Evolutionary conservation across 1,139 yeast species (phyloP), one percentile per base, ranked within the genome.

Genomic region (Keqinozyma sinolaborantium): DNA sequence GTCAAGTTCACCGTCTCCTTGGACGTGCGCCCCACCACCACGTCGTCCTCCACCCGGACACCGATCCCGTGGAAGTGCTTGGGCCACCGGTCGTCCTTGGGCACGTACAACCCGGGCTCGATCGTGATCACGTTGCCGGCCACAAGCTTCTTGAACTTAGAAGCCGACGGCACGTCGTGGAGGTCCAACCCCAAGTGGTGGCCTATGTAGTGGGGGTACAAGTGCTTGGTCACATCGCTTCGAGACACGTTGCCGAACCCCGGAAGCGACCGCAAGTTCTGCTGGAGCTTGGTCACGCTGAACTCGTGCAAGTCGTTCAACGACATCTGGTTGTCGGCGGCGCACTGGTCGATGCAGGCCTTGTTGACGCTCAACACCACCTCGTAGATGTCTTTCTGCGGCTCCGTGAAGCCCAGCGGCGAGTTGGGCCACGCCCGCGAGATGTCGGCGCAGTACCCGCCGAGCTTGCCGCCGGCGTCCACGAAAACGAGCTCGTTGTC

Each of bases 341-440:
- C 71, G 53, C 95, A 85, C 35, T 75, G 56, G 19, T 73, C 77
- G 41, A 92, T 87, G 50, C 95, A 85, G 33, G 73, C 64, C 52
- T 83, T 83, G 48, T 94, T 87, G 13, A 87, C 94, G 40, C 79
- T 78, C 34, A 94, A 63, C 5, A 92, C 95, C 2, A 92, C 95
- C 46, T 85, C 83, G 53, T 94, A 94, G 21, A 94, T 60, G 41
- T 92, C 98, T 29, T 69, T 71, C 57, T 94, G 98, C 1, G 95
- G 79, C 3, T 64, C 76, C 1, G 83, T 59, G 54, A 92, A 94
- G 31, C 76, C 77, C 1, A 77, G 73, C 1, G 73, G 63, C 23
- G 75, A 72, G 32, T 82, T 83, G 8, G 99, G 98, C 97, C 98
- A 94, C 0, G 97, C 83, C 42, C 98, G 70, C 2, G 97, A 88